These are phyloP conservation scores for Aspergillus mulundensis DNA, from an alignment of 495 filamentous ascomycete species.

Conservation along the genomic window DNA sequence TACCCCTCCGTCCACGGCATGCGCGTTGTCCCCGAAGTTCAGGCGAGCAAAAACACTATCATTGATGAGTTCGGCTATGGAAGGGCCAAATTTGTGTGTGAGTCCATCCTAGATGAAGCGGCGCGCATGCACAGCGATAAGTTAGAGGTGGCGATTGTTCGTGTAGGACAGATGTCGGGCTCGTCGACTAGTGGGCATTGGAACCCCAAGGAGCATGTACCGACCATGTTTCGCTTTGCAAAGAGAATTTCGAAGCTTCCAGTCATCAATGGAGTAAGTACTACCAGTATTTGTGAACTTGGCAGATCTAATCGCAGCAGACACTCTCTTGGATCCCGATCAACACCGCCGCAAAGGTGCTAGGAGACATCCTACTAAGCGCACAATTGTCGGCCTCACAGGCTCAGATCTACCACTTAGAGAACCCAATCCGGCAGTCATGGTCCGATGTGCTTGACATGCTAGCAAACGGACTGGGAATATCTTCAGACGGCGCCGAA, in stretches of 20 bases:
- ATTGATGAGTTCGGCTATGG: neutral
- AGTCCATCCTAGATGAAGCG: conserved; percentile 4
- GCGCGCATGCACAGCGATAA: neutral
- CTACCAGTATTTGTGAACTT: too few relatives aligned
- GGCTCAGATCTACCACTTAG: conserved; percentile 1
- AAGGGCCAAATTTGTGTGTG: conserved; percentile 6
- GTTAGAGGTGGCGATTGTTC: conserved; percentile 17
- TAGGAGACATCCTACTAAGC: neutral
- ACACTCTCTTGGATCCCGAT: conserved; percentile 12
- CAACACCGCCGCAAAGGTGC: neutral
- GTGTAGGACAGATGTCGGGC: conserved; percentile 49
- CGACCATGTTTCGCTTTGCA: conserved; percentile 29
- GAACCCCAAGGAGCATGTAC: conserved; percentile 50
- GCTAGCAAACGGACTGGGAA: neutral
- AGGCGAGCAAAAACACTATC: neutral
- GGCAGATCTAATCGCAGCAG: too few relatives aligned
- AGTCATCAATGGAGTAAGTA: too few relatives aligned
- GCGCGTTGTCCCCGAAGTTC: neutral
- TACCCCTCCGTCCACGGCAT: conserved; percentile 12
- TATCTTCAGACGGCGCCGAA: neutral
- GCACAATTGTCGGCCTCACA: neutral
- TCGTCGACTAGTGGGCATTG: conserved; percentile 46
- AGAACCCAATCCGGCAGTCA: conserved; percentile 6
- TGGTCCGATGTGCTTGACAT: neutral
- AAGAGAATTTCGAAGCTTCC: conserved; percentile 35